These are phyloP conservation scores for Sporobolomyces roseus DNA, from an alignment of 768 basidiomycete species.

Conservation along the genomic window DNA sequence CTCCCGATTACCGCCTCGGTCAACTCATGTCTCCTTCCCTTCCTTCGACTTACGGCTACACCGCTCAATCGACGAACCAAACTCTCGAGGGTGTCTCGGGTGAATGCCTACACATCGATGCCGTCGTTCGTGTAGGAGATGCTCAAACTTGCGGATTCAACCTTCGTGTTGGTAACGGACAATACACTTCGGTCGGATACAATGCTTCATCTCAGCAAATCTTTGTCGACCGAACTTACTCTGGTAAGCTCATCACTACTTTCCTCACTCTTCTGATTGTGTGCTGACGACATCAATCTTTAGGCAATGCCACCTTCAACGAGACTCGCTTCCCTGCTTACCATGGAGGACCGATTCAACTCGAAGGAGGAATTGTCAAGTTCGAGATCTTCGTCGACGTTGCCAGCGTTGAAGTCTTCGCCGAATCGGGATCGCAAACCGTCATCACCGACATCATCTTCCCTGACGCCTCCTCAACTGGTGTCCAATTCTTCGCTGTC, in stretches of 20 bases:
- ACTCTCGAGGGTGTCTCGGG: slow-evolving; percentile 4
- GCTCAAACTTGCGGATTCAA: slow-evolving; percentile 3
- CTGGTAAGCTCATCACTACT: too few species aligned
- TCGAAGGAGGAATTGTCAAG: neutral
- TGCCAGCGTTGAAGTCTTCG: slow-evolving; percentile 8
- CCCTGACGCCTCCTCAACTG: slow-evolving; percentile 8
- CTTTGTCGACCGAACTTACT: slow-evolving; percentile 12
- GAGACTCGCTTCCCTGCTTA: slow-evolving; percentile 9
- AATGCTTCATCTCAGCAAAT: slow-evolving; percentile 6
- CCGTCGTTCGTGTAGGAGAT: neutral
- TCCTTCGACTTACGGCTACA: neutral
- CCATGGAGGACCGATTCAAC: slow-evolving; percentile 13
- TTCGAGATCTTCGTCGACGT: slow-evolving; percentile 16
- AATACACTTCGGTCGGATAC: slow-evolving; percentile 13
- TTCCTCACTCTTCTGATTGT: too few species aligned
- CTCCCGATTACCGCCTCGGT: neutral
- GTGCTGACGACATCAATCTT: too few species aligned
- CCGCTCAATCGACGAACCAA: slow-evolving; percentile 16
- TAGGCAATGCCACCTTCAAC: slow-evolving; percentile 12
- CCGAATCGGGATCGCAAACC: slow-evolving; percentile 3
- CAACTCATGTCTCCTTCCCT: neutral
- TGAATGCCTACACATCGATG: slow-evolving; percentile 10
- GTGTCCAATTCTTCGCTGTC: slow-evolving; percentile 6
- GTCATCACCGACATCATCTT: slow-evolving; percentile 22
- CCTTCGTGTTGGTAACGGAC: neutral